Evolutionary conservation across 75 land plant genomes (phyloP).

Genomic region (Sequoia sempervirens): DNA sequence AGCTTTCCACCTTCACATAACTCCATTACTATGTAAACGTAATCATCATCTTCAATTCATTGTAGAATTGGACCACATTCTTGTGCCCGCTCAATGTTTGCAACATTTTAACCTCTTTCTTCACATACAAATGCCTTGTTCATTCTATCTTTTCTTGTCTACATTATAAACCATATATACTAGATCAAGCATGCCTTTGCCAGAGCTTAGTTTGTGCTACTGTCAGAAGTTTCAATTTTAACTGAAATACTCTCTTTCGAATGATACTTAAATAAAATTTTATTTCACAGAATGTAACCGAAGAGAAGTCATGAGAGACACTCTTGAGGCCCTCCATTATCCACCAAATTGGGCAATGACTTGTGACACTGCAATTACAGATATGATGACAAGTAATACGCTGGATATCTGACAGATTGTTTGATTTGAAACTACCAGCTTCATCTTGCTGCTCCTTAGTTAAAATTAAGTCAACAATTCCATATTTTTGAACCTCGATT

Average conservation of each 20-base stretch:
- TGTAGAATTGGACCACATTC: too few species aligned
- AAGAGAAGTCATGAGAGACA: conserved; percentile 59
- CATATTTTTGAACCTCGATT: neutral
- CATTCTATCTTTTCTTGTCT: too few species aligned
- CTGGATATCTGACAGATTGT: conserved; percentile 18
- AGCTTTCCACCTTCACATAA: too few species aligned
- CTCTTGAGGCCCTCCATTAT: conserved; percentile 67
- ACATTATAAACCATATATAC: too few species aligned
- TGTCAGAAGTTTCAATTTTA: conserved; percentile 47
- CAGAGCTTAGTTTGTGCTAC: too few species aligned
- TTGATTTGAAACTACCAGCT: conserved; percentile 5
- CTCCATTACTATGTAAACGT: too few species aligned
- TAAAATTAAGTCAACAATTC: conserved; percentile 71
- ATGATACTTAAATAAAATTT: conserved; percentile 42
- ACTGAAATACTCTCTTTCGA: conserved; percentile 34
- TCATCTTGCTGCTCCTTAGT: conserved; percentile 52
- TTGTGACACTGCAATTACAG: conserved; percentile 69
- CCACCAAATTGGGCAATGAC: conserved; percentile 70
- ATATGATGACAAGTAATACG: conserved; percentile 62
- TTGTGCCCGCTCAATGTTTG: too few species aligned
- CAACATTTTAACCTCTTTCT: too few species aligned
- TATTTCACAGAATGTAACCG: conserved; percentile 52
- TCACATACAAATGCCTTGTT: too few species aligned
- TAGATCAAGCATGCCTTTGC: too few species aligned
- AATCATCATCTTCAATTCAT: too few species aligned